These are phyloP conservation scores for Austroboletus olivaceoglutinosus DNA, from an alignment of 1,284 basidiomycete species.

Conservation along the genomic window DNA sequence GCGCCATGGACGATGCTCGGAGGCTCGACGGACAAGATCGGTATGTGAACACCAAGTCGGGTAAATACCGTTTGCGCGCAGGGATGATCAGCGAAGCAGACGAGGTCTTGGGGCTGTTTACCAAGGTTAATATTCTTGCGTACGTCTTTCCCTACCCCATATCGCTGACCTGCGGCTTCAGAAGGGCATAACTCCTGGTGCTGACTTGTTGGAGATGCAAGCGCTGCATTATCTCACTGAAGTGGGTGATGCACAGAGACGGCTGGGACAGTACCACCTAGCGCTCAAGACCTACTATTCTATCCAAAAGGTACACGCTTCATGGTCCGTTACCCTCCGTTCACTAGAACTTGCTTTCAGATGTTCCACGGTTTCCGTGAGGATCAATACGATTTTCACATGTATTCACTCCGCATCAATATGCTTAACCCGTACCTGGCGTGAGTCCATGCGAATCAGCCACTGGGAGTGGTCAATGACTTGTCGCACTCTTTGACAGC, in stretches of 20 bases:
- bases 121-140: constrained; percentile 58
- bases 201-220: constrained; percentile 96
- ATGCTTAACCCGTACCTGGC: constrained; percentile 84
- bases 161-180: constrained; percentile 31
- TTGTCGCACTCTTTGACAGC: constrained; percentile 47
- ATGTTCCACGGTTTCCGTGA: constrained; percentile 89
- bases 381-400: constrained; percentile 98
- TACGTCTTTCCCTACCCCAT: neutral
- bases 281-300: constrained; percentile 88
- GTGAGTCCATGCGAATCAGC: constrained; percentile 40
- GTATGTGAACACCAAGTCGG: constrained; percentile 93
- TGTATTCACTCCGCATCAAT: constrained; percentile 89
- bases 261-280: constrained; percentile 67
- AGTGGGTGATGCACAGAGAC: constrained; percentile 72
- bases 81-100: constrained; percentile 77
- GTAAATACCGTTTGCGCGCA: constrained; percentile 87
- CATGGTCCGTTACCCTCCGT: constrained; percentile 8
- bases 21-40: constrained; percentile 92
- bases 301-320: constrained; percentile 61
- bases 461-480: neutral
- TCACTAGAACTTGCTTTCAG: constrained; percentile 35
- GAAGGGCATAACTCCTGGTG: constrained; percentile 83
- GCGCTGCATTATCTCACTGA: constrained; percentile 87
- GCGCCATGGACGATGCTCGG: constrained; percentile 80
- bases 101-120: constrained; percentile 78